Conservation (phyloP, 139 green algal genomes). For the Spirogloea muscicola region DNA sequence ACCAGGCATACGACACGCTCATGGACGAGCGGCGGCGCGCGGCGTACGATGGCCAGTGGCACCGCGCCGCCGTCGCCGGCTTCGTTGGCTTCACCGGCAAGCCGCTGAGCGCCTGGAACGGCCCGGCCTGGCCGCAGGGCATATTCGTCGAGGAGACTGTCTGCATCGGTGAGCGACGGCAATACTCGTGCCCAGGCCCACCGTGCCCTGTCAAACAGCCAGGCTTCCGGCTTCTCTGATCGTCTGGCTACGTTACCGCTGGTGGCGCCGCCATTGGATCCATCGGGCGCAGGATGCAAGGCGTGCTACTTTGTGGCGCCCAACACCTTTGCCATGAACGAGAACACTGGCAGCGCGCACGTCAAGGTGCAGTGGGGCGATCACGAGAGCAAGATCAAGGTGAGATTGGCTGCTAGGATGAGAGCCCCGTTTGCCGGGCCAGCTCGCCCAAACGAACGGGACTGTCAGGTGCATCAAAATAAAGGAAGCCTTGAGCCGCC, state of each 20-base stretch:
- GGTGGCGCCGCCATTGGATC: not conserved
- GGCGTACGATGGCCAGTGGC: conserved; percentile 27
- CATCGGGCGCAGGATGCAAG: too few relatives aligned
- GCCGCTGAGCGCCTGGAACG: conserved; percentile 12
- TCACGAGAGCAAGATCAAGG: too few relatives aligned
- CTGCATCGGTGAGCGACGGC: conserved; percentile 53
- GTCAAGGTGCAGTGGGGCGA: conserved; percentile 21
- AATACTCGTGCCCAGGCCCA: too few relatives aligned
- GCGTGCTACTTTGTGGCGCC: too few relatives aligned
- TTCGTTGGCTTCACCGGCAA: conserved; percentile 26
- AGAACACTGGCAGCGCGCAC: conserved; percentile 30
- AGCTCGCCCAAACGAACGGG: not conserved
- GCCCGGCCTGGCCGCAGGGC: not conserved
- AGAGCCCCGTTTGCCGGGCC: not conserved
- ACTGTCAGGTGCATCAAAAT: not conserved
- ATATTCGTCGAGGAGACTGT: conserved; percentile 55
- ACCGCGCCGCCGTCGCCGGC: not conserved
- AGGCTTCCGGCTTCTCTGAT: not conserved
- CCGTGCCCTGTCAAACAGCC: not conserved
- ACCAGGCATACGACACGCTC: conserved; percentile 51
- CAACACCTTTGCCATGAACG: conserved; percentile 43
- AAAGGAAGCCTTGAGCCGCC: not conserved
- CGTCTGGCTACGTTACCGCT: not conserved
- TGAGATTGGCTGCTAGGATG: too few relatives aligned
- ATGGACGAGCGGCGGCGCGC: conserved; percentile 9